Evolutionary conservation across 768 basidiomycete genomes (phyloP).

Genomic region (Pleurotus citrinopileatus): DNA sequence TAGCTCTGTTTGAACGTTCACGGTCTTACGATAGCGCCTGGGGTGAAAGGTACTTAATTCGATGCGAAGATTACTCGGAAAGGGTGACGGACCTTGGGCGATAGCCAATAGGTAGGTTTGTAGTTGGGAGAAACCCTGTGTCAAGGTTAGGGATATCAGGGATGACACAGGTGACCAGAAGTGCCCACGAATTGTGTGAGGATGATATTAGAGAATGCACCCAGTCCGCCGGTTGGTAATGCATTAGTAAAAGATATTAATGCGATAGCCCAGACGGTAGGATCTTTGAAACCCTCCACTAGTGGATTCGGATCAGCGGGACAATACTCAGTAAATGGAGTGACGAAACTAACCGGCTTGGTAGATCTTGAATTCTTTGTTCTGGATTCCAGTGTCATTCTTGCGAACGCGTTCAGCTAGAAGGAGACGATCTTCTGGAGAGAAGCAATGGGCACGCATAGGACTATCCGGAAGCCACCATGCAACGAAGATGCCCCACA

Average conservation of each 20-base stretch:
- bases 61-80: not conserved
- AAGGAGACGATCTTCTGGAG: conserved; percentile 41
- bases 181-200: conserved; percentile 40
- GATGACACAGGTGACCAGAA: not conserved
- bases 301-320: not conserved
- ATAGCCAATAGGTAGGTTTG: conserved; percentile 54
- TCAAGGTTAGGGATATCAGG: not conserved
- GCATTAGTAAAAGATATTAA: conserved; percentile 47
- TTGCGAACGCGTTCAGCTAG: conserved; percentile 49
- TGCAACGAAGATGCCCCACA: conserved; percentile 45
- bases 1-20: too few relatives aligned
- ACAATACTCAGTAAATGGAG: not conserved
- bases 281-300: conserved; percentile 44
- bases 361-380: conserved; percentile 44
- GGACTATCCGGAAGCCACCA: conserved; percentile 52
- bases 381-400: conserved; percentile 52
- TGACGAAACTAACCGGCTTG: conserved; percentile 26
- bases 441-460: conserved; percentile 45
- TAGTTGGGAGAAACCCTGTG: conserved; percentile 41
- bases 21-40: conserved; percentile 23
- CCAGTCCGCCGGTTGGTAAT: conserved; percentile 44
- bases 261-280: conserved; percentile 42
- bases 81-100: conserved; percentile 30
- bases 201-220: conserved; percentile 53
- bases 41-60: conserved; percentile 15